These are phyloP conservation scores for Crithidia acanthocephali DNA, from an alignment of 208 protist genomes.

Conservation along the genomic window DNA sequence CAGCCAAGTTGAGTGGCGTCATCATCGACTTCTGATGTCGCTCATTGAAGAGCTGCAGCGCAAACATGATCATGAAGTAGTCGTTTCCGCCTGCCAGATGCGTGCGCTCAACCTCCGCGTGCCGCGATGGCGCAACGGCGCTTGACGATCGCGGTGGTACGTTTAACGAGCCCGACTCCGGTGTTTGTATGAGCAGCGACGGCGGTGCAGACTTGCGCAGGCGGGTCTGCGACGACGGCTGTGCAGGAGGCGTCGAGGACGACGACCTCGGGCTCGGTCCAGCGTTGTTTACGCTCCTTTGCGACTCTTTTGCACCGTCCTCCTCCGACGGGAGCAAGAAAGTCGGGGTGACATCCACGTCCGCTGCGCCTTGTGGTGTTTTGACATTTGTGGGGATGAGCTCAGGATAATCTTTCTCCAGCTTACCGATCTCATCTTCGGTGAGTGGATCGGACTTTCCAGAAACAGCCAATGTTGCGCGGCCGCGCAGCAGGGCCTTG, in stretches of 20 bases:
- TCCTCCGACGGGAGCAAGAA: background rate
- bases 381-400: background rate
- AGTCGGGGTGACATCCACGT: background rate
- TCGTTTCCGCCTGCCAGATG: background rate
- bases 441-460: conserved; percentile 35
- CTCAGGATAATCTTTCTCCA: conserved; percentile 47
- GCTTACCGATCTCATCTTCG: conserved; percentile 38
- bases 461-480: conserved; percentile 25
- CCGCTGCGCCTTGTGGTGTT: background rate
- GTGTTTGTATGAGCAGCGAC: conserved; percentile 3
- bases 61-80: conserved; percentile 29
- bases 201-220: conserved; percentile 6
- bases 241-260: background rate
- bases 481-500: conserved; percentile 58
- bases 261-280: background rate
- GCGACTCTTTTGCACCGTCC: background rate
- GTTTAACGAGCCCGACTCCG: background rate
- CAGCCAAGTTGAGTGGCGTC: conserved; percentile 36
- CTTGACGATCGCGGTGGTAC: background rate
- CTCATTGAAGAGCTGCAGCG: conserved; percentile 53
- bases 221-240: background rate
- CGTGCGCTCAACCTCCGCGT: background rate
- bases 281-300: background rate
- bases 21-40: conserved; percentile 47
- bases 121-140: background rate